Conservation (phyloP, 2,329 filamentous ascomycete species). For the Raffaelea albimanens region DNA sequence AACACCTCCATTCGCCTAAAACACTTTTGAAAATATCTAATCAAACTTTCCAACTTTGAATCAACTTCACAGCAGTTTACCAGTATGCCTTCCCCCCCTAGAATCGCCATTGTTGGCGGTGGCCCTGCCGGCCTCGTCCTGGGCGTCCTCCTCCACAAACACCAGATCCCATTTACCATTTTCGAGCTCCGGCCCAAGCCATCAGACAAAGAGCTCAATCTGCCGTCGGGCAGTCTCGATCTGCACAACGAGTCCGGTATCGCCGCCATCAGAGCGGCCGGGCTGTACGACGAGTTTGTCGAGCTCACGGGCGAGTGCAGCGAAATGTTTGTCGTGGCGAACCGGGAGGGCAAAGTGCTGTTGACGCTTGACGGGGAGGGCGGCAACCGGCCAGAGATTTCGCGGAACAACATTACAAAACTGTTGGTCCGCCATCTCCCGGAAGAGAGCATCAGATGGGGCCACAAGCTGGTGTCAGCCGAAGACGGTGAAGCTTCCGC, state of each 20-base stretch:
- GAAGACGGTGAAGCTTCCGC: not conserved
- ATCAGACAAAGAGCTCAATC: conserved; percentile 15
- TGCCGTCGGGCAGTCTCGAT: conserved; percentile 35
- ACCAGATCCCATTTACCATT: conserved; percentile 23
- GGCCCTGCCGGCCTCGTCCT: conserved; percentile 39
- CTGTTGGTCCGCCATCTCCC: conserved; percentile 23
- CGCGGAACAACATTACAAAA: conserved; percentile 22
- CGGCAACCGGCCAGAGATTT: conserved; percentile 26
- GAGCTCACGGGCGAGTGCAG: conserved; percentile 30
- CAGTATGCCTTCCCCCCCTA: conserved; percentile 1
- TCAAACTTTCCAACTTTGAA: too few species aligned
- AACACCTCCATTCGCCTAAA: too few species aligned
- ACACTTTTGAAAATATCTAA: too few species aligned
- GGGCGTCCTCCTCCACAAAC: conserved; percentile 32
- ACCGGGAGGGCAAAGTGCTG: conserved; percentile 19
- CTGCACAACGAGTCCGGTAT: conserved; percentile 37
- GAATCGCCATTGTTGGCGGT: conserved; percentile 35
- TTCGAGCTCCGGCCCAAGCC: conserved; percentile 24
- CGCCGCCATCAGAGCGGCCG: conserved; percentile 31
- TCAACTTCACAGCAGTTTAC: too few species aligned
- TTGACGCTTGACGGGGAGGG: conserved; percentile 2
- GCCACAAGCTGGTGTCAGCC: conserved; percentile 16
- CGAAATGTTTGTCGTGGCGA: conserved; percentile 26
- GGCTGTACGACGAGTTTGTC: conserved; percentile 32
- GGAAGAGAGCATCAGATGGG: conserved; percentile 27